These are phyloP conservation scores for Ceratocystis alfenasii DNA, from an alignment of 2,329 filamentous ascomycete genomes.

Conservation along the genomic window DNA sequence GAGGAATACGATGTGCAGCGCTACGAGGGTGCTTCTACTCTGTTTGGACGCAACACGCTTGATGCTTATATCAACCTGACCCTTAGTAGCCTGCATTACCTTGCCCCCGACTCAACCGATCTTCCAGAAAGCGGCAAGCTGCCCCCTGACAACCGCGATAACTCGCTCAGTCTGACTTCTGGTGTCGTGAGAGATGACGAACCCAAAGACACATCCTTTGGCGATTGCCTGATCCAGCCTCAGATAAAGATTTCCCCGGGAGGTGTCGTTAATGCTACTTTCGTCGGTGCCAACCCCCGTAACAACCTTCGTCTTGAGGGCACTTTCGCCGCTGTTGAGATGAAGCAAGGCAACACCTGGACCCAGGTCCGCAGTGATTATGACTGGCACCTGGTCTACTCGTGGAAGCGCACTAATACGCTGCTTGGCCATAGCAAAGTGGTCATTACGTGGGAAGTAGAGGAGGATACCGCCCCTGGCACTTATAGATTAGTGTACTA, in stretches of 20 bases:
- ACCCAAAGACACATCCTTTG: constrained; percentile 55
- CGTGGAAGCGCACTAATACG: constrained; percentile 62
- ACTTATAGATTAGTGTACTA: constrained; percentile 72
- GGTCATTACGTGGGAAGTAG: constrained; percentile 58
- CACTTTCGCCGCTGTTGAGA: constrained; percentile 67
- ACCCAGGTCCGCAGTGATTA: constrained; percentile 55
- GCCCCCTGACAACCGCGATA: constrained; percentile 68
- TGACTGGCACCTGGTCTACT: constrained; percentile 73
- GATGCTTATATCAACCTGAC: constrained; percentile 77
- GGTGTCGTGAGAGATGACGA: constrained; percentile 62
- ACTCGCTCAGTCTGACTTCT: constrained; percentile 64
- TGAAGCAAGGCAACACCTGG: constrained; percentile 39
- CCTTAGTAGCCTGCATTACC: constrained; percentile 53
- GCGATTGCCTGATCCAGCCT: constrained; percentile 48
- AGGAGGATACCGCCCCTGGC: constrained; percentile 42
- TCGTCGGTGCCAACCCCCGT: constrained; percentile 76
- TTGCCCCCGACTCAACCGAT: constrained; percentile 38
- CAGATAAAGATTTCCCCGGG: constrained; percentile 37
- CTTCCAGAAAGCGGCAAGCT: constrained; percentile 38
- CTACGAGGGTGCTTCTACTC: constrained; percentile 81
- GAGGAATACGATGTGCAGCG: constrained; percentile 50
- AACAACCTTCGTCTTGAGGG: constrained; percentile 70
- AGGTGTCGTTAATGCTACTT: constrained; percentile 50
- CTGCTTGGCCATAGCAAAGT: constrained; percentile 65
- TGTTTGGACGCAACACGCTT: constrained; percentile 76